Percentiles rank a stretch among this genome's conserved stretches.
phyloP scores from a whole-genome alignment of 345 rosid species.

The Salix arbutifolia region DNA sequence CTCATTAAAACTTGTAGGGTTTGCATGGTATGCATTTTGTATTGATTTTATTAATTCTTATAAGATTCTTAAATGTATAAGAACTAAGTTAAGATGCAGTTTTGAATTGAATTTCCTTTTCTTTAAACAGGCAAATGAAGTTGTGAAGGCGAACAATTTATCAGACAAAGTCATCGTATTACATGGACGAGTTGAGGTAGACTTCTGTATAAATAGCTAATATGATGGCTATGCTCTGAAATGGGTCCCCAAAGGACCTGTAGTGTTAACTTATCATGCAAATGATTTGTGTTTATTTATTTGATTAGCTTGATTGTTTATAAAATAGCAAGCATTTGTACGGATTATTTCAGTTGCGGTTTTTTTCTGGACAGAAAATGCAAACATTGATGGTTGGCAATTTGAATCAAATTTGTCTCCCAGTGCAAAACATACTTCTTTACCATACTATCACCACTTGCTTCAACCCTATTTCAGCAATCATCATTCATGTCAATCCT shows the following conservation, averaged over 20 bases:
- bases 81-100: not conserved
- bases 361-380: too few species aligned
- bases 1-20: not conserved
- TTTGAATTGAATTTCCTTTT: slow-evolving; percentile 17
- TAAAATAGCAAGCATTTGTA: too few species aligned
- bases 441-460: too few species aligned
- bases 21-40: not conserved
- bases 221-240: slow-evolving; percentile 2
- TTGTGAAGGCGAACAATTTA: slow-evolving; percentile 88
- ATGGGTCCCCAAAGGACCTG: not conserved
- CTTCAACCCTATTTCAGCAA: too few species aligned
- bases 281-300: too few species aligned
- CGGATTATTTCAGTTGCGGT: too few species aligned
- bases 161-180: slow-evolving; percentile 75
- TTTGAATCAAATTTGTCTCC: too few species aligned
- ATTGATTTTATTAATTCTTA: not conserved
- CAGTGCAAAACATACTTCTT: too few species aligned
- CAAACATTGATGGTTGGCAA: too few species aligned
- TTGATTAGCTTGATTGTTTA: too few species aligned
- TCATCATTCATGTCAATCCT: too few species aligned
- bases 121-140: slow-evolving; percentile 77
- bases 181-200: slow-evolving; percentile 97
- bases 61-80: not conserved
- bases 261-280: too few species aligned
- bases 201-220: slow-evolving; percentile 6